phyloP scores from a whole-genome alignment of 179 eudicot genomes.

The Silene vulgaris region DNA sequence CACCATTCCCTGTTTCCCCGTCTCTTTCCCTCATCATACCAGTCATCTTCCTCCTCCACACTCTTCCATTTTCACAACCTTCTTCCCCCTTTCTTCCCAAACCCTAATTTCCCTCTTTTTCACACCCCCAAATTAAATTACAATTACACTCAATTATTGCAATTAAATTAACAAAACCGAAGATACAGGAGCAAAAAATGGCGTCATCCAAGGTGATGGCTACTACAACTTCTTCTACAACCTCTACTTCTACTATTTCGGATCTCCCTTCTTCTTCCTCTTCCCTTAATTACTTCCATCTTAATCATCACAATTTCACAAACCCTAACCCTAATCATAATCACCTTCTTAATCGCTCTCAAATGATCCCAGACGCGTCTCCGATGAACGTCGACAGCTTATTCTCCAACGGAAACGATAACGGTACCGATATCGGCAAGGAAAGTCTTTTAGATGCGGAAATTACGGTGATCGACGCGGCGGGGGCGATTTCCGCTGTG shows the following conservation, averaged over 20 bases:
- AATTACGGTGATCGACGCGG: slow-evolving; percentile 37
- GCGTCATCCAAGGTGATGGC: slow-evolving; percentile 36
- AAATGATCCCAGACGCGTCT: slow-evolving; percentile 21
- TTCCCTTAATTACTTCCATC: slow-evolving; percentile 7
- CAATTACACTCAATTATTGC: not conserved
- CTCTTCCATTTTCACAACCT: not conserved
- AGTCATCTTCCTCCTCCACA: not conserved
- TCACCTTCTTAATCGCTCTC: slow-evolving; percentile 13
- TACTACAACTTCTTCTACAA: slow-evolving; percentile 15
- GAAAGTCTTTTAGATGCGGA: slow-evolving; percentile 20
- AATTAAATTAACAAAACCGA: slow-evolving; percentile 1
- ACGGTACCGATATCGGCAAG: not conserved
- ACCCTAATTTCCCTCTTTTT: not conserved
- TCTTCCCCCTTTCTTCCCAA: not conserved
- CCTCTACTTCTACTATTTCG: slow-evolving; percentile 34
- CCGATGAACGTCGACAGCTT: slow-evolving; percentile 9
- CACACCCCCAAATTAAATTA: not conserved
- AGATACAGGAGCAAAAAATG: slow-evolving; percentile 22
- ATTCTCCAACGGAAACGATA: not conserved
- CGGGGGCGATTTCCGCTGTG: slow-evolving; percentile 38
- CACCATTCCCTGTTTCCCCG: not conserved
- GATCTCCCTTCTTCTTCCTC: slow-evolving; percentile 21
- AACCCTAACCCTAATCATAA: not conserved
- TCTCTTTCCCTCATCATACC: not conserved
- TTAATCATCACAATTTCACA: not conserved